phyloP scores from a whole-genome alignment of 208 protist genomes.

The Leishmania martiniquensis region DNA sequence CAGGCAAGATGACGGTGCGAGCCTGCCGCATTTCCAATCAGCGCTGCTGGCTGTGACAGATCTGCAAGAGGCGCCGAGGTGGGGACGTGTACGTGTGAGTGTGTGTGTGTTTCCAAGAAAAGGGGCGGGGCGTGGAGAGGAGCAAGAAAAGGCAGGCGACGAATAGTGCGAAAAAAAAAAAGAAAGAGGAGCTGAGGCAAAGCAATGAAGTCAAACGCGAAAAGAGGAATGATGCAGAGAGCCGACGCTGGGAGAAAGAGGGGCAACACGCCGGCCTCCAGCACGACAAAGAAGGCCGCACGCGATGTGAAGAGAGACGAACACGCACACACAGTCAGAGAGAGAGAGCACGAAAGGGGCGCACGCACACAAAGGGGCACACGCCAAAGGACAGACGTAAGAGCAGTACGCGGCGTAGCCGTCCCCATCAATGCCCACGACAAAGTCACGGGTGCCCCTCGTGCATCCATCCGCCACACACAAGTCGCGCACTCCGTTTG shows the following conservation, averaged over 20 bases:
- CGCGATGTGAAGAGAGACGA: conserved; percentile 6
- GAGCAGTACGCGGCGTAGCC: not conserved
- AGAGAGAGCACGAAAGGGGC: not conserved
- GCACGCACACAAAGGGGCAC: not conserved
- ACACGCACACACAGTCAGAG: not conserved
- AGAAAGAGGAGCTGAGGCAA: conserved; percentile 9
- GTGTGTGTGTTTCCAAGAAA: not conserved
- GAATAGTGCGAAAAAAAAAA: conserved; percentile 19
- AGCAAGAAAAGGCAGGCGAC: conserved; percentile 5
- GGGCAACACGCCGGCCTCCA: not conserved
- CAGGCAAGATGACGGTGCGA: not conserved
- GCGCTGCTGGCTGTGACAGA: not conserved
- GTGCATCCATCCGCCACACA: not conserved
- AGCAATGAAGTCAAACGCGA: conserved; percentile 9
- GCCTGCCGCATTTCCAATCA: not conserved
- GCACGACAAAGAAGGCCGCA: not conserved
- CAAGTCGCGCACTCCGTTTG: not conserved
- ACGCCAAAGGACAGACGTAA: not conserved
- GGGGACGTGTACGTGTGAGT: not conserved
- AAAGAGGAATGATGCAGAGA: conserved; percentile 12
- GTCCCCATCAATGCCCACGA: not conserved
- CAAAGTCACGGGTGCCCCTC: not conserved
- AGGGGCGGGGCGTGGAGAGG: conserved; percentile 7
- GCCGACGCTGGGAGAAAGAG: conserved; percentile 1
- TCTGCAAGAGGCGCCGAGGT: no score